Base-by-base conservation (phyloP, 1,284 basidiomycete species). In the Mycena citricolor region DNA sequence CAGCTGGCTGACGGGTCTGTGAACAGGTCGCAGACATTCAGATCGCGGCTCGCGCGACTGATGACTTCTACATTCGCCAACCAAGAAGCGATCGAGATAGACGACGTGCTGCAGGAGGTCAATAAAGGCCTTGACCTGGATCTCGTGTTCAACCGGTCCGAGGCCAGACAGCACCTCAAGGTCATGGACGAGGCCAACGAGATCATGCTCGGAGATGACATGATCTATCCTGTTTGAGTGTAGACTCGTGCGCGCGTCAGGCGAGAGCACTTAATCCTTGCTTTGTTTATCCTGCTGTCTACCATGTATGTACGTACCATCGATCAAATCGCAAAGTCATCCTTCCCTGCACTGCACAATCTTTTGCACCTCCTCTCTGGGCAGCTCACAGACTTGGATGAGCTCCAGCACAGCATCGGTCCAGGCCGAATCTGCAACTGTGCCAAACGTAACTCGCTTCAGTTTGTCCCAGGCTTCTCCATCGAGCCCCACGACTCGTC, bases 121-220 rank as follows among this genome's bases (percentile, higher is more conserved):
- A 98, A 99, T 60, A 76, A 83, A 52, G 90, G 87, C 12, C 64
- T 95, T 35, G 60, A 76, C 13, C 77, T 79, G 2, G 77, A 79
- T 28, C 73, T 76, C 16, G 68, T 93, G 34, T 98, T 93, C 61
- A 84, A 86, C 8, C 84, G 81, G 1, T 74, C 74, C 17, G 94
- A 98, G 65, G 94, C 89, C 6, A 81, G 76, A 16, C 72, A 74
- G 46, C 85, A 86, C 32, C 85, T 88, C 45, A 72, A 81, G 52
- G 67, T 71, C 34, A 97, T 98, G 94, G 76, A 81, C 39, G 83
- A 88, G 31, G 76, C 75, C 19, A 89, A 94, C 57, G 86, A 94
- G 64, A 70, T 97, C 55, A 93, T 97, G 90, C 77, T 92, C 56
- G 83, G 83, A 47, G 89, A 88, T 31, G 87, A 25, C 14, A 20